Evolutionary conservation across 495 filamentous ascomycete species (phyloP), one percentile per base, ranked within the genome.

Genomic region (Wilcoxina mikolae): DNA sequence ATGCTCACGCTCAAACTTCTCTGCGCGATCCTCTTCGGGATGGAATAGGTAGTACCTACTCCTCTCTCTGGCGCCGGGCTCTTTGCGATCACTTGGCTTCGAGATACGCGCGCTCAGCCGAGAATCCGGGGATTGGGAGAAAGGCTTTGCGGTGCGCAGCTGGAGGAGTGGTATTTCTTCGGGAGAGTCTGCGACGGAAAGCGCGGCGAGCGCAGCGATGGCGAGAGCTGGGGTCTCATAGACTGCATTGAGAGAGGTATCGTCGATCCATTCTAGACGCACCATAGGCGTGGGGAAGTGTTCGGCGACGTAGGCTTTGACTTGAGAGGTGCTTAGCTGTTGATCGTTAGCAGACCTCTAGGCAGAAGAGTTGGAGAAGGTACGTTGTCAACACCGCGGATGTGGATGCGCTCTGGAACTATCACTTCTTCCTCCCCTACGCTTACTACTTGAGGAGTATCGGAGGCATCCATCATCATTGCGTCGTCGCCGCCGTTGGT

Each of bases 11-110:
- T 72, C 74, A 55, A 80, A 71, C 41, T 79, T 74, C 67, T 93
- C 85, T 39, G 82, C 77, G 1, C 85, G 87, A 61, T 95, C 88
- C 61, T 88, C 79, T 58, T 93, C 82, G 0, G 88, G 87, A 60
- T 98, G 81, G 62, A 91, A 75, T 7, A 94, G 77, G 65, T 96
- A 98, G 69, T 88, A 96, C 15, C 87, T 74, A 67, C 91, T 95
- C 28, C 82, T 74, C 49, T 85, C 78, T 12, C 84, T 73, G 0
- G 91, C 87, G 33, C 83, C 79, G 15, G 75, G 70, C 49, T 77
- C 75, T 69, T 98, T 98, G 59, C 74, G 80, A 66, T 98, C 91
- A 4, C 75, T 71, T n/a, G 71, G 70, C 3, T 83, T 74, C 9
- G 89, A 84, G 31, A 82, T 76, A 52, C 91, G 78, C 12, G 95